Evolutionary conservation across 306 rosid genomes (phyloP), one percentile per base, ranked within the genome.

Genomic region (Alnus rubra): DNA sequence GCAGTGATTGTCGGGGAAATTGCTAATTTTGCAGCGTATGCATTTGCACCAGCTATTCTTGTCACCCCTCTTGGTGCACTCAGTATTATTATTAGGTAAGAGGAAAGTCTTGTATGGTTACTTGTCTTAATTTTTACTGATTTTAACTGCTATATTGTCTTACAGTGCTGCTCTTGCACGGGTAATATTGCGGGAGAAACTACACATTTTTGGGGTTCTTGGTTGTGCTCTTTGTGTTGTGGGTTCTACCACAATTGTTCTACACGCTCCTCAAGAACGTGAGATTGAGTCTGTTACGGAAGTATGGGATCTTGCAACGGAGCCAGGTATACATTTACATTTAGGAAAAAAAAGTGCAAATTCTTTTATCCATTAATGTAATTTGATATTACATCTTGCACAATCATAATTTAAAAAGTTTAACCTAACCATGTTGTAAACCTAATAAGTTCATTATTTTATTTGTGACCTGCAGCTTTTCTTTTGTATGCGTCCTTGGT

Each of bases 251-350:
- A 89, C 97, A 48, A 92, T 92, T 88, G 98, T 94, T 82, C 84
- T 94, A 48, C 98, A 94, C 82, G 98, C 98, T 69, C 98, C 97
- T 78, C 97, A 89, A 87, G 97, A 94, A 82, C 91, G 92, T 71
- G 88, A 69, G 86, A 94, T 94, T 79, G 93, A 90, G 79, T 94
- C 98, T 42, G 98, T 94, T 78, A 82, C 72, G 49, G 92, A 94
- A 89, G 98, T 94, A 54, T 94, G 98, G 98, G 93, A 84, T 88
- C 94, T 94, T 89, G 98, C 98, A 58, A 94, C 92, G 94, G 98
- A 94, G 53, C 98, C 97, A 79, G 98, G 98, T 94, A 74, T 56
- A 71, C 13, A 35, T 74, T 71, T 52, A 23, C 10, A 28, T 73
- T 60, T 60, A 45, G 18, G 5, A 14, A 18, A 53, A 14, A 53